phyloP scores from a whole-genome alignment of 129 eudicot genomes.

The Tagetes erecta region DNA sequence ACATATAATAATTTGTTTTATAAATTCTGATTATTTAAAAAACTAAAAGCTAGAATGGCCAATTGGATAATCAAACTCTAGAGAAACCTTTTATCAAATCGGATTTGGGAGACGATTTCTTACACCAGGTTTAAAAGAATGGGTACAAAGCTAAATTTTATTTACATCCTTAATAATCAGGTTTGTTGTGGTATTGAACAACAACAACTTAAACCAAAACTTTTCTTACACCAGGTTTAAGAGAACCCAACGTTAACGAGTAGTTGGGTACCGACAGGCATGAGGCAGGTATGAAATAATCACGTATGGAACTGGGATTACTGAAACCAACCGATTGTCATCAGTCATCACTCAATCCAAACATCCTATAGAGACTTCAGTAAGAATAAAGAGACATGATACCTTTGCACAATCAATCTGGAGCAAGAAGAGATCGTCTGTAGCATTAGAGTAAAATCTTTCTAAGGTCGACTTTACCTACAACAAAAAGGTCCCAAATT shows the following conservation, averaged over 20 bases:
- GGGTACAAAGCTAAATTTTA: no score
- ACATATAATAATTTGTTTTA: no score
- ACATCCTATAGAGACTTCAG: not conserved
- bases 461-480: constrained; percentile 64
- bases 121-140: no score
- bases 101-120: no score
- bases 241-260: not conserved
- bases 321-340: not conserved
- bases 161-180: no score
- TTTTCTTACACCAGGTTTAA: no score
- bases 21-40: no score
- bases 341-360: not conserved
- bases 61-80: no score
- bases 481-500: not conserved
- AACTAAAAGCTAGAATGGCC: no score
- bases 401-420: constrained; percentile 76
- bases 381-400: not conserved
- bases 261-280: not conserved
- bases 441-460: constrained; percentile 51
- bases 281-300: not conserved
- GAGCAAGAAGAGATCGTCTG: constrained; percentile 60
- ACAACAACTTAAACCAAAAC: no score
- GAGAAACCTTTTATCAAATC: no score
- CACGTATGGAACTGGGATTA: not conserved
- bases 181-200: no score